A percentile compares a stretch with the other conserved stretches of the same genome.
Evolutionary conservation across 768 basidiomycete genomes (phyloP).

Genomic region (Boletus edulis): DNA sequence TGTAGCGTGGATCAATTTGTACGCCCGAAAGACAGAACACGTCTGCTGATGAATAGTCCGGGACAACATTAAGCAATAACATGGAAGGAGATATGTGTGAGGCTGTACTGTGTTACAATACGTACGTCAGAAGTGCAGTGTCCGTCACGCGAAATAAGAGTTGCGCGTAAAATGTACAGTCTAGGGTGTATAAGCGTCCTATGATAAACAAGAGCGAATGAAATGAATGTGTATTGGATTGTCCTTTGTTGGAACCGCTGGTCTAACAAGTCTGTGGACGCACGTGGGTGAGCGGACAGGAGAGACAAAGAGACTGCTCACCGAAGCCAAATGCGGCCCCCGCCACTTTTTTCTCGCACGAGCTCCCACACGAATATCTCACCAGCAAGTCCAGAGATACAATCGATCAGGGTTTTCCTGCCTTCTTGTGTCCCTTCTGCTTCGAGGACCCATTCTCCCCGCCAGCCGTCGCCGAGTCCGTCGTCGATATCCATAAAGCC

Average conservation of each 20-base stretch:
- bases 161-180: constrained; percentile 8
- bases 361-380: constrained; percentile 49
- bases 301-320: constrained; percentile 26
- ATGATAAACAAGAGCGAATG: constrained; percentile 22
- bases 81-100: constrained; percentile 1
- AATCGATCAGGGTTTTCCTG: constrained; percentile 52
- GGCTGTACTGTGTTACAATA: constrained; percentile 9
- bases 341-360: constrained; percentile 58
- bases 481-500: constrained; percentile 34
- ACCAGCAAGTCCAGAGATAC: constrained; percentile 40
- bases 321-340: constrained; percentile 65
- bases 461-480: constrained; percentile 65
- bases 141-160: constrained; percentile 4
- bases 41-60: constrained; percentile 8
- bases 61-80: constrained; percentile 17
- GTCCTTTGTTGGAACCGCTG: constrained; percentile 19
- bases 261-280: constrained; percentile 21
- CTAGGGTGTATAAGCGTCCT: constrained; percentile 20
- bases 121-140: constrained; percentile 12
- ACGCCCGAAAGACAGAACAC: not conserved
- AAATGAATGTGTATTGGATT: constrained; percentile 18
- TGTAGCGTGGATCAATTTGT: not conserved
- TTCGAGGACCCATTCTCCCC: constrained; percentile 78
- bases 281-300: not conserved
- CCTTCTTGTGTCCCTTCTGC: constrained; percentile 74